phyloP scores from a whole-genome alignment of 495 filamentous ascomycete species.

The Tuber microsphaerosporum region DNA sequence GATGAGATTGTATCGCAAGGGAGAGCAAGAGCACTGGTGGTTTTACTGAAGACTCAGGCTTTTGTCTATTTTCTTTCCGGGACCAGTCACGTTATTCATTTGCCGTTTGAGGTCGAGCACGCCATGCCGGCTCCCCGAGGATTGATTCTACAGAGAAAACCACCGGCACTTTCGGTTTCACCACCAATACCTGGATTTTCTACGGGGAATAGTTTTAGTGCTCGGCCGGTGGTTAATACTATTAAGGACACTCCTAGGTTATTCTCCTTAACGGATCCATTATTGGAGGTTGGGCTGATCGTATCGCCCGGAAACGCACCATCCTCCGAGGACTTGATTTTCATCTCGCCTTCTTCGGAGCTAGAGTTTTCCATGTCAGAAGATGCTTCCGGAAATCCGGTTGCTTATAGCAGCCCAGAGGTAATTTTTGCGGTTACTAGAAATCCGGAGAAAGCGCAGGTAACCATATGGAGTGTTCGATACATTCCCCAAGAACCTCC shows the following conservation, averaged over 20 bases:
- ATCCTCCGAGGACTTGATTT: constrained; percentile 65
- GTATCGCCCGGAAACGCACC: constrained; percentile 52
- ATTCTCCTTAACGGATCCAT: constrained; percentile 77
- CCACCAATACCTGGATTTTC: constrained; percentile 24
- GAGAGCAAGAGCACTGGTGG: constrained; percentile 67
- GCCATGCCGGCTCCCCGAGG: constrained; percentile 76
- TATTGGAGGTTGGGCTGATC: constrained; percentile 77
- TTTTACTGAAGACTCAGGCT: constrained; percentile 85
- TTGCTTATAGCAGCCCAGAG: constrained; percentile 23
- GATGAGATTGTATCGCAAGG: constrained; percentile 30
- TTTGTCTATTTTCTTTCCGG: constrained; percentile 89
- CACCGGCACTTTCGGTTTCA: constrained; percentile 40
- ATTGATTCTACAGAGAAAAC: constrained; percentile 74
- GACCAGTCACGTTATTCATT: constrained; percentile 78
- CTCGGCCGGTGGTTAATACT: constrained; percentile 32
- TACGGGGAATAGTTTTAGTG: constrained; percentile 40
- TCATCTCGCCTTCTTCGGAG: constrained; percentile 53
- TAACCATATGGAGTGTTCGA: constrained; percentile 41
- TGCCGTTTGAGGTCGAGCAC: constrained; percentile 88
- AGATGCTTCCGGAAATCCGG: constrained; percentile 26
- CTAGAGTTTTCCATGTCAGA: constrained; percentile 24
- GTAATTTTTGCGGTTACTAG: constrained; percentile 74
- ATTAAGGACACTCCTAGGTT: constrained; percentile 60
- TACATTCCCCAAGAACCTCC: constrained; percentile 41
- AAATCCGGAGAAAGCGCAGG: constrained; percentile 53